These are phyloP conservation scores for Hypoxylon crocopeplum DNA, from an alignment of 495 filamentous ascomycete species.

Conservation along the genomic window DNA sequence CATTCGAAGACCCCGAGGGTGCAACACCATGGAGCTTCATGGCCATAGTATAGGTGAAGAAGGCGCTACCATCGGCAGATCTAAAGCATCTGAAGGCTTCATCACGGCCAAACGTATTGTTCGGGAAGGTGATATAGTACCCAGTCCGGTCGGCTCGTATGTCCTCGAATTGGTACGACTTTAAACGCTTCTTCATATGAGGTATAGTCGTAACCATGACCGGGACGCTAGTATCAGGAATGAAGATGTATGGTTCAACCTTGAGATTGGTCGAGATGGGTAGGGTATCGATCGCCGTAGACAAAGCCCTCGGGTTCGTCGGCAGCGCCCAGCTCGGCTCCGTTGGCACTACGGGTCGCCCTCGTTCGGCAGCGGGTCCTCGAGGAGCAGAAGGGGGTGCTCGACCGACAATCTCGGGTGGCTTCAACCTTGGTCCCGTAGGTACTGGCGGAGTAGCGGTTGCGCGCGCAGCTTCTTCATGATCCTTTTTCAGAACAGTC, in stretches of 20 bases:
- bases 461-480: constrained; percentile 56
- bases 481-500: constrained; percentile 69
- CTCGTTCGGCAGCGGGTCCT: constrained; percentile 76
- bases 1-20: constrained; percentile 53
- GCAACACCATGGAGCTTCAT: constrained; percentile 74
- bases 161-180: constrained; percentile 74
- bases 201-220: constrained; percentile 82
- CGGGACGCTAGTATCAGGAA: constrained; percentile 83
- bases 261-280: constrained; percentile 71
- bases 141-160: constrained; percentile 83
- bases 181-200: constrained; percentile 86
- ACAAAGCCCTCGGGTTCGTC: constrained; percentile 54
- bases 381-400: constrained; percentile 85
- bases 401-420: constrained; percentile 55
- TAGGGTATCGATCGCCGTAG: constrained; percentile 62
- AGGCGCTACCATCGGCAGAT: constrained; percentile 71
- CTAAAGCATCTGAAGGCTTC: constrained; percentile 80
- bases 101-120: constrained; percentile 73
- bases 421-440: constrained; percentile 48
- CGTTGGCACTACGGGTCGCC: constrained; percentile 31
- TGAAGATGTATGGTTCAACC: constrained; percentile 89
- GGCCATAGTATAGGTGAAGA: constrained; percentile 93
- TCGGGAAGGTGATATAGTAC: constrained; percentile 89
- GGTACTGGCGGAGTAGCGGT: constrained; percentile 44
- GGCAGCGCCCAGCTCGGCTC: constrained; percentile 40